Conservation (phyloP, 768 basidiomycete species). For the Neoboletus magnificus region DNA sequence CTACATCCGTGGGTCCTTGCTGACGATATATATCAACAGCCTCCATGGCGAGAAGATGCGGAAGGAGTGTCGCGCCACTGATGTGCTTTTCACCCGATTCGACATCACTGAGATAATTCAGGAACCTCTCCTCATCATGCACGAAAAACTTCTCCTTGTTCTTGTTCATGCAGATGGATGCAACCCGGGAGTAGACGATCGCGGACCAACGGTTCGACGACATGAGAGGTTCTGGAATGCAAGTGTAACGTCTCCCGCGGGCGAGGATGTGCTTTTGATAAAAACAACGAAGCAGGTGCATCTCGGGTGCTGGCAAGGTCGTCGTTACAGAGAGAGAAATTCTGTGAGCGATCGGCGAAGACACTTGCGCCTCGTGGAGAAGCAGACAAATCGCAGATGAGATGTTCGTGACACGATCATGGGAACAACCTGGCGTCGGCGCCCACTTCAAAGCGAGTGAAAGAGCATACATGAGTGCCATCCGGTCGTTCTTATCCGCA, state of each 20-base stretch:
- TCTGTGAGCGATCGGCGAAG: background rate
- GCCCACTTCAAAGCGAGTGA: conserved; percentile 71
- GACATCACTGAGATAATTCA: conserved; percentile 53
- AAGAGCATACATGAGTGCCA: conserved; percentile 27
- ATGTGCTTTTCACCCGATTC: conserved; percentile 53
- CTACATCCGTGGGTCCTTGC: rapidly evolving
- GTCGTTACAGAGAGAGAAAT: background rate
- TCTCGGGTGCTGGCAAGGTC: background rate
- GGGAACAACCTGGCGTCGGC: conserved; percentile 53
- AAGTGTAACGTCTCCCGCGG: conserved; percentile 45
- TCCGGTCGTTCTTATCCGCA: conserved; percentile 19
- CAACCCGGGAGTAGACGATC: conserved; percentile 56
- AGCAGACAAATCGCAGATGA: background rate
- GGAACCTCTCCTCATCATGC: conserved; percentile 60
- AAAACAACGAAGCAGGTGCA: conserved; percentile 48
- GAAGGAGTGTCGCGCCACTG: conserved; percentile 64
- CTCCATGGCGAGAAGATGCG: conserved; percentile 55
- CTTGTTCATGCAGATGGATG: conserved; percentile 59
- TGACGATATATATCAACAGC: conserved; percentile 16
- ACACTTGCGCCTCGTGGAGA: background rate
- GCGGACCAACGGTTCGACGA: conserved; percentile 53
- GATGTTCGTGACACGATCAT: conserved; percentile 42
- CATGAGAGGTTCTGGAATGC: conserved; percentile 63
- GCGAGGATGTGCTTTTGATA: conserved; percentile 60
- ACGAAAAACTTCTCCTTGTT: conserved; percentile 53